Percentiles rank a stretch among this genome's conserved stretches.
phyloP scores from a whole-genome alignment of 108 stramenopile genomes.

The Skeletonema marinoi region DNA sequence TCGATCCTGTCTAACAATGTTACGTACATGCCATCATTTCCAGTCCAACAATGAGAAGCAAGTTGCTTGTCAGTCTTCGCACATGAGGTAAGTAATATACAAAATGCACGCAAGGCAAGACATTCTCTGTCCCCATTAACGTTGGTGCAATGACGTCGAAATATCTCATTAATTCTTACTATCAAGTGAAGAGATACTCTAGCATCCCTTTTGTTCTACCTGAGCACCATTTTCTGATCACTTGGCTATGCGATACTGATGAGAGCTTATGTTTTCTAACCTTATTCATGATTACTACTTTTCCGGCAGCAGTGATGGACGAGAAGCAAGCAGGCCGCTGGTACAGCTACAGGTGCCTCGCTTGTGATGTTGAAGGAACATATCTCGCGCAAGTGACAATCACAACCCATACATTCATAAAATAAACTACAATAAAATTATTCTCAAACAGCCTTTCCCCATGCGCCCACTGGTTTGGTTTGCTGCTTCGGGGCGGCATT shows the following conservation, averaged over 20 bases:
- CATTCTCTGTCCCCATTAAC: background rate
- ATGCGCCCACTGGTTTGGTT: conserved; percentile 28
- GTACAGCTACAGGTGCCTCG: too few species aligned
- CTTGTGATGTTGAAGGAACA: background rate
- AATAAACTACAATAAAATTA: background rate
- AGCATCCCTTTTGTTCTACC: conserved; percentile 3
- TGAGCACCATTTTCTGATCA: background rate
- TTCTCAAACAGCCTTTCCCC: conserved; percentile 32
- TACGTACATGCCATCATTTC: too few species aligned
- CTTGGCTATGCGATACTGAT: background rate
- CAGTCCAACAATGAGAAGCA: too few species aligned
- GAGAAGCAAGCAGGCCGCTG: too few species aligned
- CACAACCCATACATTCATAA: background rate
- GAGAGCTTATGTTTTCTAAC: background rate
- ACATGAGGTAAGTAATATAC: background rate
- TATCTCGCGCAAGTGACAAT: background rate
- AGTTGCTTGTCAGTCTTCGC: too few species aligned
- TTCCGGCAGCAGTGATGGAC: background rate
- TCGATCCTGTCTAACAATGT: too few species aligned
- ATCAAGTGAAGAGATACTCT: background rate
- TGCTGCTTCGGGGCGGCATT: conserved; percentile 10
- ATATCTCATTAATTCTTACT: conserved; percentile 1
- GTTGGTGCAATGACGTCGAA: background rate
- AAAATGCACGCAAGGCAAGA: background rate
- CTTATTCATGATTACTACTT: background rate